phyloP scores from a whole-genome alignment of 768 basidiomycete species.

The Candolleomyces aberdarensis region DNA sequence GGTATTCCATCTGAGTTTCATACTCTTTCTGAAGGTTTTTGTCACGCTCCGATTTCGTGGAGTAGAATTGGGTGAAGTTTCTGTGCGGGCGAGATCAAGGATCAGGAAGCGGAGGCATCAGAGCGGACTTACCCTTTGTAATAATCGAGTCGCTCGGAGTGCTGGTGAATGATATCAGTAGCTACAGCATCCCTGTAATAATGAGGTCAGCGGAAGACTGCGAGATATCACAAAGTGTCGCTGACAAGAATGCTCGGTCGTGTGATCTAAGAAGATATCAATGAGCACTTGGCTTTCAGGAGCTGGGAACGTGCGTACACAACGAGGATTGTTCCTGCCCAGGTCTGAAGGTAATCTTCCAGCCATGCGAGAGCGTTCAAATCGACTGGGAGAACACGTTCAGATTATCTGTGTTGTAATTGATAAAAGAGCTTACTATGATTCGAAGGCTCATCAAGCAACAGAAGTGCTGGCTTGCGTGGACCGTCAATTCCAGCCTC shows the following conservation, averaged over 20 bases:
- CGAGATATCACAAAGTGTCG: neutral
- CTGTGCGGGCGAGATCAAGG: slow-evolving; percentile 30
- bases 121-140: slow-evolving; percentile 78
- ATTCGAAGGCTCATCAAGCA: slow-evolving; percentile 95
- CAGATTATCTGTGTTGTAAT: neutral
- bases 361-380: slow-evolving; percentile 96
- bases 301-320: slow-evolving; percentile 52
- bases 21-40: slow-evolving; percentile 92
- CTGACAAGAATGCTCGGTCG: slow-evolving; percentile 92
- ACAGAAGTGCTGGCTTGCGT: slow-evolving; percentile 62
- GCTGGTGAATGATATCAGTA: slow-evolving; percentile 97
- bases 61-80: slow-evolving; percentile 98
- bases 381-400: slow-evolving; percentile 54
- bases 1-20: slow-evolving; percentile 92
- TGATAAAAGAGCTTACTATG: slow-evolving; percentile 60
- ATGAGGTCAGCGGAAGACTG: neutral
- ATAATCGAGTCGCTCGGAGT: slow-evolving; percentile 90
- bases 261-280: slow-evolving; percentile 62
- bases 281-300: neutral
- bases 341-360: slow-evolving; percentile 95
- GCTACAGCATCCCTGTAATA: slow-evolving; percentile 80
- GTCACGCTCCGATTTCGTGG: slow-evolving; percentile 94
- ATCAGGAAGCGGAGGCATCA: slow-evolving; percentile 2
- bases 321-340: slow-evolving; percentile 88
- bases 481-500: slow-evolving; percentile 2